These are phyloP conservation scores for Neurospora sp. DNA, from an alignment of 495 filamentous ascomycete genomes.

Conservation along the genomic window DNA sequence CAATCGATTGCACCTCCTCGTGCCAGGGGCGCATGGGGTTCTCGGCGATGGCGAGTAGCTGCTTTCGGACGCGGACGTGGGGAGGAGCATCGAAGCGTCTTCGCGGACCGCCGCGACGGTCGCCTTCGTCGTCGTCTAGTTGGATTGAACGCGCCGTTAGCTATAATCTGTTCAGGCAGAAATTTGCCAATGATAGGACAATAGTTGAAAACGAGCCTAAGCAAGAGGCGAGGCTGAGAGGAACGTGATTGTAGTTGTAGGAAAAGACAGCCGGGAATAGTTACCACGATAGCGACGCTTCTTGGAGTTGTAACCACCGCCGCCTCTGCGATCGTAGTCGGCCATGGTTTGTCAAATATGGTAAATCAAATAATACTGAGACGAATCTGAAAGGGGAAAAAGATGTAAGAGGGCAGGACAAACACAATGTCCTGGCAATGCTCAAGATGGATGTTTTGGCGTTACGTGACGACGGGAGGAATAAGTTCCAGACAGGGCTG, in stretches of 20 bases:
- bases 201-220: neutral
- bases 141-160: neutral
- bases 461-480: neutral
- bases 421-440: neutral
- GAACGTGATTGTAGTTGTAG: neutral
- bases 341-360: constrained; percentile 42
- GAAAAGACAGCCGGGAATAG: constrained; percentile 1
- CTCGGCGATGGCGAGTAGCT: constrained; percentile 76
- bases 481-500: neutral
- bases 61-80: constrained; percentile 63
- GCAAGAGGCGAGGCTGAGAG: neutral
- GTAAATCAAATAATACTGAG: neutral
- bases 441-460: neutral
- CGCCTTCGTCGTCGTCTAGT: constrained; percentile 52
- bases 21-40: constrained; percentile 70
- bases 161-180: neutral
- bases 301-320: constrained; percentile 57
- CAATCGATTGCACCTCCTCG: constrained; percentile 69
- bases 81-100: constrained; percentile 73
- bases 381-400: neutral
- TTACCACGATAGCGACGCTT: constrained; percentile 43
- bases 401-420: neutral
- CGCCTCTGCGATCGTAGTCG: constrained; percentile 58
- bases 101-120: constrained; percentile 61
- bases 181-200: neutral